These are phyloP conservation scores for Eleusine coracana DNA, from an alignment of 176 grass and related monocot species.

Conservation along the genomic window DNA sequence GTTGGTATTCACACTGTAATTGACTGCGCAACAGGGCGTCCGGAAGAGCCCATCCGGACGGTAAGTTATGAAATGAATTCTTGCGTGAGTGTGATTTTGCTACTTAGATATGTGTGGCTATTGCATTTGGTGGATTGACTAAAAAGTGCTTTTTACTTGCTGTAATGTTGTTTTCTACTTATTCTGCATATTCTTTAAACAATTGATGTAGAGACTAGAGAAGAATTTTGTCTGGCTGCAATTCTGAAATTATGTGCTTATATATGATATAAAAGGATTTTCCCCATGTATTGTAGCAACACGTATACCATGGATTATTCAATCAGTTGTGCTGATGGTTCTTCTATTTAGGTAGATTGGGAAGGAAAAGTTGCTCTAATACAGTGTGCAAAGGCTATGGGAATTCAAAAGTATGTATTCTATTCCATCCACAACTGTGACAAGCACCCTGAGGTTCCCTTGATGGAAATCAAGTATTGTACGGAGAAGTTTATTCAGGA, in stretches of 20 bases:
- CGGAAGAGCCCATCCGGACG: constrained; percentile 88
- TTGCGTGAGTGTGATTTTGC: background rate
- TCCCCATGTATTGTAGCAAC: background rate
- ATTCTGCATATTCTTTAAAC: background rate
- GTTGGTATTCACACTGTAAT: constrained; percentile 90
- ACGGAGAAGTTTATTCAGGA: constrained; percentile 98
- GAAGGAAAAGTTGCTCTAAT: constrained; percentile 99
- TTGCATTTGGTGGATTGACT: constrained; percentile 4
- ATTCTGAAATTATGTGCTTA: background rate
- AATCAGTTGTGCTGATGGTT: constrained; percentile 36
- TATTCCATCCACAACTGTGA: constrained; percentile 99
- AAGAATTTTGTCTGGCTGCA: background rate
- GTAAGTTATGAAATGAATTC: constrained; percentile 37
- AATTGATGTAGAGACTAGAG: background rate
- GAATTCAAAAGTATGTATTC: constrained; percentile 95
- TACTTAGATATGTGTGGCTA: background rate
- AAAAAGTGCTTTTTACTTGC: background rate
- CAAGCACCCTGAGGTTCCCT: constrained; percentile 93
- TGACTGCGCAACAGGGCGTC: constrained; percentile 93
- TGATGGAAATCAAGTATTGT: constrained; percentile 99
- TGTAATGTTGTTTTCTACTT: background rate
- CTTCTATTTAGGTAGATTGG: constrained; percentile 97
- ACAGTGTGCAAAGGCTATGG: constrained; percentile 98
- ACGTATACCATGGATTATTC: background rate
- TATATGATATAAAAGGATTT: background rate